Evolutionary conservation across 2,329 filamentous ascomycete species (phyloP).

Genomic region (Xylaria sp.): DNA sequence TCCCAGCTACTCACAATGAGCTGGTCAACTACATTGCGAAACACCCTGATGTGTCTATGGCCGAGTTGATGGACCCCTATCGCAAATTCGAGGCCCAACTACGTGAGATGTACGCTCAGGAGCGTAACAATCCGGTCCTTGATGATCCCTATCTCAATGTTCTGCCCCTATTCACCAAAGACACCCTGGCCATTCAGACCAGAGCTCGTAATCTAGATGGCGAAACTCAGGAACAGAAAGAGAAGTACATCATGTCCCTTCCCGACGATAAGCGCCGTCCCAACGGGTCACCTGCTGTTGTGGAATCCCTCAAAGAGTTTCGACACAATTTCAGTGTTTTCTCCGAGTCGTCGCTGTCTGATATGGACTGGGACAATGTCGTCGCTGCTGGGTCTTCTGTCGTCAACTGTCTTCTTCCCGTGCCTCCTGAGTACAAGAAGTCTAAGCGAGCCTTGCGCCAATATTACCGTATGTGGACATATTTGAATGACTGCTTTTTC

Average conservation of each 20-base stretch:
- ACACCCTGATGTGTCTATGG: slow-evolving; percentile 63
- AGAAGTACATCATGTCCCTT: slow-evolving; percentile 76
- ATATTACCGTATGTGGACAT: slow-evolving; percentile 78
- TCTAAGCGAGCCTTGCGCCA: slow-evolving; percentile 72
- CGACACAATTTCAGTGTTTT: slow-evolving; percentile 83
- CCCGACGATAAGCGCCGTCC: slow-evolving; percentile 68
- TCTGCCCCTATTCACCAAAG: slow-evolving; percentile 70
- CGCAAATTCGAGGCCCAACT: slow-evolving; percentile 73
- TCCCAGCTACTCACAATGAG: slow-evolving; percentile 59
- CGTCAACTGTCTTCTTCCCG: slow-evolving; percentile 79
- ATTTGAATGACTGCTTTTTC: background rate
- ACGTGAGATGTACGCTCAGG: slow-evolving; percentile 74
- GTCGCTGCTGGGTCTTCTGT: slow-evolving; percentile 84
- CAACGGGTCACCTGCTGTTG: slow-evolving; percentile 73
- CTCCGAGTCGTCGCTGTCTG: slow-evolving; percentile 78
- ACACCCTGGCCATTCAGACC: slow-evolving; percentile 67
- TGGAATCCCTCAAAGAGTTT: slow-evolving; percentile 74
- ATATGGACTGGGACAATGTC: slow-evolving; percentile 84
- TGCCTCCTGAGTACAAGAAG: slow-evolving; percentile 68
- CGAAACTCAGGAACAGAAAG: slow-evolving; percentile 69
- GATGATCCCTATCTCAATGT: slow-evolving; percentile 69
- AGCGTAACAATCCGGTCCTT: slow-evolving; percentile 67
- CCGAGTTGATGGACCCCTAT: slow-evolving; percentile 71
- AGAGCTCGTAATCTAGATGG: slow-evolving; percentile 67
- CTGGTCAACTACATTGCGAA: slow-evolving; percentile 64